Conservation (phyloP, 805 yeast genomes). For the Metschnikowia continentalis region DNA sequence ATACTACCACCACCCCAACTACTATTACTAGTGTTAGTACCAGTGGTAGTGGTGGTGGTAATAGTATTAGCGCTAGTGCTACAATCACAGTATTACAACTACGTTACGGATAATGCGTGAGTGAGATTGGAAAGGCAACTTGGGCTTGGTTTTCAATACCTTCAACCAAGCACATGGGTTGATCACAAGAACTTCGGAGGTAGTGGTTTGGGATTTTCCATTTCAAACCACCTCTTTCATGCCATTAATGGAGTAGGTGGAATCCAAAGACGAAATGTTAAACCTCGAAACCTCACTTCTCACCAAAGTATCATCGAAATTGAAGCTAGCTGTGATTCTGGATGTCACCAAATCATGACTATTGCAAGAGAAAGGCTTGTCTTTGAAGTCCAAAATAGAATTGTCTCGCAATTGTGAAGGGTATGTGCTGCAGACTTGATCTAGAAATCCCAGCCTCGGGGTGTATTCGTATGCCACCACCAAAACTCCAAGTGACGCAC, state of each 20-base stretch:
- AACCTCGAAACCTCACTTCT: slow-evolving; percentile 43
- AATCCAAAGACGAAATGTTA: slow-evolving; percentile 37
- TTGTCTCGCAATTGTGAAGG: slow-evolving; percentile 21
- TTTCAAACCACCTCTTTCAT: too few relatives aligned
- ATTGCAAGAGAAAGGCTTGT: slow-evolving; percentile 7
- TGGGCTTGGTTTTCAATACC: too few relatives aligned
- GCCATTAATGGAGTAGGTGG: slow-evolving; percentile 23
- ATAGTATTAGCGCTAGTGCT: too few relatives aligned
- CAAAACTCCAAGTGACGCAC: slow-evolving; percentile 28
- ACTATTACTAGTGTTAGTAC: too few relatives aligned
- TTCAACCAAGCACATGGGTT: too few relatives aligned
- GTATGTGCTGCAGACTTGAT: slow-evolving; percentile 6
- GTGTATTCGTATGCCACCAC: slow-evolving; percentile 45
- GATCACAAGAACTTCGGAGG: too few relatives aligned
- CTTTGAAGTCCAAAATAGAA: slow-evolving; percentile 17
- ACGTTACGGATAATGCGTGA: too few relatives aligned
- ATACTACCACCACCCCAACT: too few relatives aligned
- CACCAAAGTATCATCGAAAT: slow-evolving; percentile 37
- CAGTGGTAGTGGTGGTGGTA: too few relatives aligned
- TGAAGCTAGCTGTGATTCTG: slow-evolving; percentile 41
- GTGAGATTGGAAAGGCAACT: too few relatives aligned
- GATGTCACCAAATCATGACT: slow-evolving; percentile 39
- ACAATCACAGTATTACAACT: too few relatives aligned
- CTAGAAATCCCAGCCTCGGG: slow-evolving; percentile 37
- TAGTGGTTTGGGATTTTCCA: too few relatives aligned